Conservation (phyloP, 176 grass and related monocot genomes). For the Eleusine indica region DNA sequence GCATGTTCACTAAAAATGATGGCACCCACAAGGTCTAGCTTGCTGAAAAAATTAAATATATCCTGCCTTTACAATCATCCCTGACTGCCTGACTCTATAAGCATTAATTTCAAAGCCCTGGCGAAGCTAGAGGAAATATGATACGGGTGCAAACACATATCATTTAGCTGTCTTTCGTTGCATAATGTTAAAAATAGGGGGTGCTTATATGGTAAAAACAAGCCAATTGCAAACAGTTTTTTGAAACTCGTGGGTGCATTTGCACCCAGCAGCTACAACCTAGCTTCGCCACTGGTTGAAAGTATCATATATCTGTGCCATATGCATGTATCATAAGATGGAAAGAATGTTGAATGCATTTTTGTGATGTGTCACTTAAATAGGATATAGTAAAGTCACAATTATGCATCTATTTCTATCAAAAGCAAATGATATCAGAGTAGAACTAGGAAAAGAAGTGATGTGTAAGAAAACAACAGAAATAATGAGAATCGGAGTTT, state of each 20-base stretch:
- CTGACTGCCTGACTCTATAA: no score
- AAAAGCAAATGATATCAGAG: neutral
- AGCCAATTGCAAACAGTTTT: no score
- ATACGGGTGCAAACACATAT: no score
- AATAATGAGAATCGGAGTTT: neutral
- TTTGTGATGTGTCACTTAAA: neutral
- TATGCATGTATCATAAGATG: neutral
- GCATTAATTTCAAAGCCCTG: no score
- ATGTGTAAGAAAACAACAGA: neutral
- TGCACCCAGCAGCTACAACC: no score
- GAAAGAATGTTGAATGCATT: neutral
- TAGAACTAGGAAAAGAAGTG: slow-evolving; percentile 8
- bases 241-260: no score
- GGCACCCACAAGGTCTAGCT: neutral
- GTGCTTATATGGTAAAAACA: no score
- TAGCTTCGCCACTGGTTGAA: no score
- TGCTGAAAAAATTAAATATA: neutral
- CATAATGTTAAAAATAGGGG: no score
- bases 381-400: neutral
- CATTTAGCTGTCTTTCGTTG: no score
- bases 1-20: slow-evolving; percentile 25
- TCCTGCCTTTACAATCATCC: no score
- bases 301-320: neutral
- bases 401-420: slow-evolving; percentile 3
- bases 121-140: no score